A percentile compares a stretch with the other conserved stretches of the same genome.
Conservation (phyloP, 495 filamentous ascomycete genomes). For the Xylaria bambusicola region DNA sequence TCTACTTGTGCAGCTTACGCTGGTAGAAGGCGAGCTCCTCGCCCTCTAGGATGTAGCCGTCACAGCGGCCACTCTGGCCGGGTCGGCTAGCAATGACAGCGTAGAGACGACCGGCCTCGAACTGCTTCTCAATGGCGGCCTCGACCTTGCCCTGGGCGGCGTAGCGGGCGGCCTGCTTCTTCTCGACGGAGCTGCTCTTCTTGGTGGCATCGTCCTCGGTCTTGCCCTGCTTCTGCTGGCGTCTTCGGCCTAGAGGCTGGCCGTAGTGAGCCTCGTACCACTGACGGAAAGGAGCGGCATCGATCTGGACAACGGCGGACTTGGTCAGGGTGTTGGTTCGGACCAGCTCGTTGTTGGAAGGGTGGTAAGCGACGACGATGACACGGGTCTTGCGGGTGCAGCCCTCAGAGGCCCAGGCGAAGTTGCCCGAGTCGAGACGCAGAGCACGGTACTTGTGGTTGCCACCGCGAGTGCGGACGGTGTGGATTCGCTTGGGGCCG, state of each 20-base stretch:
- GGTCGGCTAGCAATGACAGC: constrained; percentile 89
- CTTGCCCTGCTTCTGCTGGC: constrained; percentile 74
- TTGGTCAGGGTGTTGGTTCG: constrained; percentile 99
- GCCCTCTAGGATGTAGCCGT: constrained; percentile 98
- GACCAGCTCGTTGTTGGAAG: constrained; percentile 99
- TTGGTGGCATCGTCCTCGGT: constrained; percentile 66
- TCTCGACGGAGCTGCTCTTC: constrained; percentile 90
- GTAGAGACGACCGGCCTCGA: constrained; percentile 96
- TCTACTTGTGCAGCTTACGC: constrained; percentile 95
- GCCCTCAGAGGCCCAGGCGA: constrained; percentile 98
- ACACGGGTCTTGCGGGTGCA: constrained; percentile 97
- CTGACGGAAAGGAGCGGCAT: constrained; percentile 97
- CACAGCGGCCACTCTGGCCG: constrained; percentile 91
- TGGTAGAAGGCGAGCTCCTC: constrained; percentile 99
- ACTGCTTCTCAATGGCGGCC: constrained; percentile 88
- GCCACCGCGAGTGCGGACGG: constrained; percentile 96
- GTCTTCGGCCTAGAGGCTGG: constrained; percentile 78
- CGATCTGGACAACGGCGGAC: constrained; percentile 96
- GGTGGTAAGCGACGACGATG: constrained; percentile 96
- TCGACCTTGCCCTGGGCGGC: constrained; percentile 89
- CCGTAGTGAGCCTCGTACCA: constrained; percentile 99
- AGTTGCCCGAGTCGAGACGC: constrained; percentile 98
- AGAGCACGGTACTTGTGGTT: constrained; percentile 99
- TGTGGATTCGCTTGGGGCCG: constrained; percentile 96
- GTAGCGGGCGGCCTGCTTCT: constrained; percentile 90